These are phyloP conservation scores for Aspergillus intermedius DNA, from an alignment of 2,329 filamentous ascomycete genomes.

Conservation along the genomic window DNA sequence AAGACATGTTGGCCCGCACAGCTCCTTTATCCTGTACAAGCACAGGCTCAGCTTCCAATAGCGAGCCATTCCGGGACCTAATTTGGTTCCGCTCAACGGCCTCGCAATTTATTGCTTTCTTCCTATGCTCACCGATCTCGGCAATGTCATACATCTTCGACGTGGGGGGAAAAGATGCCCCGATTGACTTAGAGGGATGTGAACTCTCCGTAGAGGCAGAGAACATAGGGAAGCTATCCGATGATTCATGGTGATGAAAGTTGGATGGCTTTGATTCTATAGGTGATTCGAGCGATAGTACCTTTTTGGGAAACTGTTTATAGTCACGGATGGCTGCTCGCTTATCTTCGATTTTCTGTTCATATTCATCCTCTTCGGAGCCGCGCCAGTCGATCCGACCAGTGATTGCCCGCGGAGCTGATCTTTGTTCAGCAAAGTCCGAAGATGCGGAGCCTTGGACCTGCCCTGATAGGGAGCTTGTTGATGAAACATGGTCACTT, in stretches of 20 bases:
- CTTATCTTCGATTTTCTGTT: slow-evolving; percentile 36
- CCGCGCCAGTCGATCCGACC: slow-evolving; percentile 34
- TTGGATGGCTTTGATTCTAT: slow-evolving; percentile 25
- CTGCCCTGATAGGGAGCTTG: slow-evolving; percentile 18
- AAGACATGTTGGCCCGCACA: slow-evolving; percentile 15
- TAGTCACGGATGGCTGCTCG: slow-evolving; percentile 42
- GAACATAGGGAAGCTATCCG: slow-evolving; percentile 59
- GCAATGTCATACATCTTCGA: slow-evolving; percentile 18
- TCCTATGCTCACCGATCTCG: slow-evolving; percentile 5
- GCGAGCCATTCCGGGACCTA: neutral
- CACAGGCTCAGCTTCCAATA: slow-evolving; percentile 8
- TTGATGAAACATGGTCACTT: slow-evolving; percentile 18
- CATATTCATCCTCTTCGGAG: slow-evolving; percentile 32
- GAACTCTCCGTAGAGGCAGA: slow-evolving; percentile 56
- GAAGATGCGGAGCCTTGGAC: slow-evolving; percentile 16
- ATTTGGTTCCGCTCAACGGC: neutral
- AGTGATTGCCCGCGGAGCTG: slow-evolving; percentile 36
- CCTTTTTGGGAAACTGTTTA: slow-evolving; percentile 44
- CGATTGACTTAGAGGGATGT: slow-evolving; percentile 46
- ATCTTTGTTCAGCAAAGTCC: slow-evolving; percentile 28
- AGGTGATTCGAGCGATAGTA: slow-evolving; percentile 44
- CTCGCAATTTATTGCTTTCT: neutral
- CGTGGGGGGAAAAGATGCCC: slow-evolving; percentile 43
- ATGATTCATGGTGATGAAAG: slow-evolving; percentile 50
- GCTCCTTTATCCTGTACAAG: slow-evolving; percentile 13